Evolutionary conservation across 176 grass and related monocot species (phyloP), one percentile per base, ranked within the genome.

Genomic region (Aegilops bicornis): DNA sequence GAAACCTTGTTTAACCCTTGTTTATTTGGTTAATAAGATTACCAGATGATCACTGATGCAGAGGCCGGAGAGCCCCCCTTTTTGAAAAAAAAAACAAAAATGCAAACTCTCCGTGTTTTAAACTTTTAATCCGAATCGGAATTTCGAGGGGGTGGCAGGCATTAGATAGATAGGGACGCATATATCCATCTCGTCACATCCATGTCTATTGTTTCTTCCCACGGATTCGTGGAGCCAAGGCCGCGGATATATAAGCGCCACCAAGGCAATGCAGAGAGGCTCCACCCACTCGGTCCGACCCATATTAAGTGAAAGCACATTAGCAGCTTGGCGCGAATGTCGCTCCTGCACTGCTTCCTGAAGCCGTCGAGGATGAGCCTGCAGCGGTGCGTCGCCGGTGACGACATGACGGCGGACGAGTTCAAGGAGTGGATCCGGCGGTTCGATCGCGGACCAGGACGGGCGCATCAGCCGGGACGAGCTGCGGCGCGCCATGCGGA

Each of bases 391-490:
- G 4, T 77, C 9, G 29, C 5, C 64, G 50, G 35, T 39, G 70
- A 24, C 83, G 56, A 86, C 84, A 91, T 98, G 93, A 95, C 91
- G 22, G 90, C 86, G 74, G 96, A 86, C 60, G 96, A 92, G 81
- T 98, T 98, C 93, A 94, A 94, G 94, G 88, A 94, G 37, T 94
- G 93, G 93, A 80, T 98, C 60, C 88, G 76, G 86, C 58, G 66
- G 66, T 98, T 95, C 36, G 96, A 98, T n/a, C 84, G 13, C 66
- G 43, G 80, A 95, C 82, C 40, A 68, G 12, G 96, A 98, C 64
- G 96, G 96, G 42, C 88, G 91, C 78, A 98, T 98, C 85, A 95
- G 91, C 91, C 91, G 89, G 8, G 79, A 95, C 12, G 96, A 98
- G 89, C 91, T 98, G 76, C 91, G 87, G 37, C 80, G 86, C 37